Conservation (phyloP, 225 moss, liverwort and hornwort species). For the Bryum argenteum region DNA sequence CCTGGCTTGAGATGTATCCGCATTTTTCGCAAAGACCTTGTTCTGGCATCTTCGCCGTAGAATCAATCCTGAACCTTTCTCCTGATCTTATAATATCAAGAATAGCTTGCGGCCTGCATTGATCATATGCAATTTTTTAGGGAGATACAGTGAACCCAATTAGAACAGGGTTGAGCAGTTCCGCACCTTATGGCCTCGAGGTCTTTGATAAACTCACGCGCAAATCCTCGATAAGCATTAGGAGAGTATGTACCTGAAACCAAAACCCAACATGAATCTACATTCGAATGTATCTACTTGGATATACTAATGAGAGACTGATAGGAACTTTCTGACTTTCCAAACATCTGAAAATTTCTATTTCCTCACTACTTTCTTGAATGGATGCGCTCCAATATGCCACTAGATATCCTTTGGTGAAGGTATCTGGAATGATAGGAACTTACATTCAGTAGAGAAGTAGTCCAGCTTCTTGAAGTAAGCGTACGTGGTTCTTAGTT, state of each 20-base stretch:
- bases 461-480: constrained; percentile 99
- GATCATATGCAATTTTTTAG: too few species aligned
- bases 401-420: background rate
- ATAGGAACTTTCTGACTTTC: too few species aligned
- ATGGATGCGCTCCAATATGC: too few species aligned
- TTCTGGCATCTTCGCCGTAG: constrained; percentile 94
- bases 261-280: background rate
- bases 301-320: too few species aligned
- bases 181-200: constrained; percentile 83
- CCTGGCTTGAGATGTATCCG: constrained; percentile 99
- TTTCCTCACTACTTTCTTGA: too few species aligned
- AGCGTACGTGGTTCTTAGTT: constrained; percentile 77
- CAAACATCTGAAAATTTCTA: too few species aligned
- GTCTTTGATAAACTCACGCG: constrained; percentile 95
- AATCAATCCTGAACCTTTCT: constrained; percentile 85
- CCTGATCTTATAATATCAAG: constrained; percentile 94
- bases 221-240: constrained; percentile 96
- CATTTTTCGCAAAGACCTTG: constrained; percentile 95
- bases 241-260: constrained; percentile 93
- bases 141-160: background rate
- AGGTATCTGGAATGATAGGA: constrained; percentile 8
- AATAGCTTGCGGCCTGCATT: constrained; percentile 80
- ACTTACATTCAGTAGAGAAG: constrained; percentile 98
- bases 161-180: background rate
- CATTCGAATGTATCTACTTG: background rate